These are phyloP conservation scores for Coemansia nantahalensis DNA, from an alignment of 192 early-diverging fungal genomes.

Conservation along the genomic window DNA sequence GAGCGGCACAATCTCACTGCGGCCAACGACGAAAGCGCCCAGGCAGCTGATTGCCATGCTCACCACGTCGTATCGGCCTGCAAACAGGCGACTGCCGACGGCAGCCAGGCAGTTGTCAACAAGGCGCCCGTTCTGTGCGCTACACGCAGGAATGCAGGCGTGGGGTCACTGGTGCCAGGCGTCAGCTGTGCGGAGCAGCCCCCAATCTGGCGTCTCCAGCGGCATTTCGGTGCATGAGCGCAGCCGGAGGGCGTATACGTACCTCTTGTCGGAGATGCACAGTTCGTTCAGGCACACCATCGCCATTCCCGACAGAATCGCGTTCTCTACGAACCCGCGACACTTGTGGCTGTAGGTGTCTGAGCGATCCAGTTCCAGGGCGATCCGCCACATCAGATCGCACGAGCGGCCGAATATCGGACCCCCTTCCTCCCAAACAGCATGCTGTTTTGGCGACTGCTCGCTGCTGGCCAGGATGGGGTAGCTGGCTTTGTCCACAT, in stretches of 20 bases:
- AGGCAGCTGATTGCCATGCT: conserved; percentile 22
- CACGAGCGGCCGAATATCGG: conserved; percentile 29
- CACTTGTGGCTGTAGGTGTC: conserved; percentile 12
- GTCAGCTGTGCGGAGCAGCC: no score
- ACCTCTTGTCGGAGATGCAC: conserved; percentile 34
- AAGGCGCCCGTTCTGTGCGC: conserved; percentile 21
- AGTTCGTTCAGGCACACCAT: conserved; percentile 33
- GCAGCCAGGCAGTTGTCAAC: conserved; percentile 30
- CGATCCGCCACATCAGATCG: conserved; percentile 26
- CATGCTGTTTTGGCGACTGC: conserved; percentile 3
- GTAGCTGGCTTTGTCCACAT: conserved; percentile 8
- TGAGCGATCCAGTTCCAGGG: neutral
- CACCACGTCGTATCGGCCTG: conserved; percentile 11
- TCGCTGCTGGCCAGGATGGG: conserved; percentile 20
- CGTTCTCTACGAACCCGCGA: conserved; percentile 9
- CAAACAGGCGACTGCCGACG: conserved; percentile 29
- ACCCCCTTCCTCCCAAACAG: conserved; percentile 30
- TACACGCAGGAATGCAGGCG: conserved; percentile 4
- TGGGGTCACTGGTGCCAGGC: no score
- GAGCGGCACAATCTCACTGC: conserved; percentile 6
- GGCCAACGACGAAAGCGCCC: conserved; percentile 12
- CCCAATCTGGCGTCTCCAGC: no score
- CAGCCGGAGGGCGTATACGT: conserved; percentile 10
- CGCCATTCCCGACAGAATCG: conserved; percentile 21
- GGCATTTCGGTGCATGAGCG: no score